A percentile compares a stretch with the other conserved stretches of the same genome.
Conservation (phyloP, 1,284 basidiomycete genomes). For the Austropuccinia psidii region DNA sequence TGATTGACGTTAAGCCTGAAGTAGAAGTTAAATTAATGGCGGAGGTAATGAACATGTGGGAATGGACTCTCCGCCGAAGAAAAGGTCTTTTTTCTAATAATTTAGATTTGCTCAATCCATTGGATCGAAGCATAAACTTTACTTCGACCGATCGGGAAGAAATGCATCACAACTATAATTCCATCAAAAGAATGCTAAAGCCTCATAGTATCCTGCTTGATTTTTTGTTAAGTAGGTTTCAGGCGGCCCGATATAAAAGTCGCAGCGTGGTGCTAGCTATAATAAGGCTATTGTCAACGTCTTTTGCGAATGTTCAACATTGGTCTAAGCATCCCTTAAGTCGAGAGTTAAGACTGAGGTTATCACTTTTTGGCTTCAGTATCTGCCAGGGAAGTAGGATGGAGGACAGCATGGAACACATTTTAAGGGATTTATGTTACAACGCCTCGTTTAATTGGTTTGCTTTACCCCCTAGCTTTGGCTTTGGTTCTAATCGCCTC, state of each 20-base stretch:
- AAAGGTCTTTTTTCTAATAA: constrained; percentile 70
- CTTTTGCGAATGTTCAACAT: constrained; percentile 49
- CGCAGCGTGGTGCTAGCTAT: constrained; percentile 77
- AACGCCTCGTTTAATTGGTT: constrained; percentile 84
- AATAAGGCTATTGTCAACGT: constrained; percentile 72
- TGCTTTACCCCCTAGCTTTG: constrained; percentile 45
- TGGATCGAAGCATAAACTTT: constrained; percentile 77
- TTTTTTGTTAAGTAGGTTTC: constrained; percentile 84
- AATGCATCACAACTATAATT: constrained; percentile 64
- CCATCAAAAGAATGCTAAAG: constrained; percentile 65
- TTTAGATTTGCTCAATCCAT: constrained; percentile 72
- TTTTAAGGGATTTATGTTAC: constrained; percentile 70
- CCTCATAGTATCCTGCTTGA: constrained; percentile 80
- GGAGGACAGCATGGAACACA: constrained; percentile 73
- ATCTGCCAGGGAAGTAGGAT: constrained; percentile 77
- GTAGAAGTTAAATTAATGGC: constrained; percentile 68
- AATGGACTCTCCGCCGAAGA: constrained; percentile 64
- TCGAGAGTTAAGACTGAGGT: constrained; percentile 77
- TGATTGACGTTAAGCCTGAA: constrained; percentile 76
- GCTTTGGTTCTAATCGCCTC: constrained; percentile 16
- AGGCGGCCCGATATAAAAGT: constrained; percentile 82
- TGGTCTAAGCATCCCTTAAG: constrained; percentile 70
- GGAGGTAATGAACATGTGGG: constrained; percentile 82
- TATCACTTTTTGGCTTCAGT: constrained; percentile 88
- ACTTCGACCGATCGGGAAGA: constrained; percentile 79